These are phyloP conservation scores for Penicillium canescens DNA, from an alignment of 495 filamentous ascomycete species.

Conservation along the genomic window DNA sequence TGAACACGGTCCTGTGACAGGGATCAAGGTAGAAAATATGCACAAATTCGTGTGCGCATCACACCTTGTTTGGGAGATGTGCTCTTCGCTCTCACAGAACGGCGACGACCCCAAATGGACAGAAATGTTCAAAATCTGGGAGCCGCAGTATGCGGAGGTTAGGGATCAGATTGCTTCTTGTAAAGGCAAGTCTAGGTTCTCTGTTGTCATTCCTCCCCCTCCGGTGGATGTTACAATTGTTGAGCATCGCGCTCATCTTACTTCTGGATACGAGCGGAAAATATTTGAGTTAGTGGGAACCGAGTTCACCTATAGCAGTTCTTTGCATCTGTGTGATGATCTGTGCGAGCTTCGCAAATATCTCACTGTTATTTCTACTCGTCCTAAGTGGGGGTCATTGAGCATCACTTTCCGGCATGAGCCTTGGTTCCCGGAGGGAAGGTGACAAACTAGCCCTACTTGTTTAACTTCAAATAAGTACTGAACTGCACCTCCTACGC, in stretches of 20 bases:
- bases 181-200: neutral
- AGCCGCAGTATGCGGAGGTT: neutral
- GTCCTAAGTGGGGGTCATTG: neutral
- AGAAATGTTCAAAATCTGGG: neutral
- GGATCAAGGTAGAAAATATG: neutral
- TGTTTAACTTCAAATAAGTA: too few relatives aligned
- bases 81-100: neutral
- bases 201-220: neutral
- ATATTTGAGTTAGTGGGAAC: too few relatives aligned
- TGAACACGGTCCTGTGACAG: neutral
- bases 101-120: neutral
- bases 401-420: neutral
- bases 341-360: neutral
- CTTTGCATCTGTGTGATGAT: neutral
- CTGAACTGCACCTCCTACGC: too few relatives aligned
- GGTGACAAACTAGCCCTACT: too few relatives aligned
- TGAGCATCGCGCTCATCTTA: too few relatives aligned
- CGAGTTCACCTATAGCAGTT: too few relatives aligned
- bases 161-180: neutral
- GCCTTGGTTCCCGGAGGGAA: neutral
- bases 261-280: too few relatives aligned
- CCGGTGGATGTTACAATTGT: neutral
- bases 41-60: neutral
- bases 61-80: constrained; percentile 1
- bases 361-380: neutral